Evolutionary conservation across 257 asterid species (phyloP), one percentile per base, ranked within the genome.

Genomic region (Phtheirospermum japonicum): DNA sequence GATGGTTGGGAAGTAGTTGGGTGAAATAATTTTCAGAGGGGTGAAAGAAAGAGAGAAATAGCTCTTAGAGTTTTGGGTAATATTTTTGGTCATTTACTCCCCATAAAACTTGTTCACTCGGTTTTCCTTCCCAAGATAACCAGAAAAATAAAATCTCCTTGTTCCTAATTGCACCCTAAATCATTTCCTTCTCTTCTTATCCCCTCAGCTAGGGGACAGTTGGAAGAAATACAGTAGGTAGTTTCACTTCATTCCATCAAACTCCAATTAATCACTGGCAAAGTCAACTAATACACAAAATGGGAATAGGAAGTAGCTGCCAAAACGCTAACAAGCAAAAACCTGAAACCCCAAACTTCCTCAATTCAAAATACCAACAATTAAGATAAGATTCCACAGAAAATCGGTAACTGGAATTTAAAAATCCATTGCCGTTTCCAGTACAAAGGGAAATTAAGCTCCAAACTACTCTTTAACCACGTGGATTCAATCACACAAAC

Each of bases 391-490:
- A 43, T 32, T 18, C 60, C 40, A 16, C 28, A 11, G 36, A 57
- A 40, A 40, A 17, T 5, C 36, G 26, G 18, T 30, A 31, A n/a
- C 11, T 10, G 14, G 5, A 23, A 23, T 3, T 23, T 34, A 34
- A 34, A 7, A 34, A 8, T 28, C 36, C 60, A 33, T 51, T 4
- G 45, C 31, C 43, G 57, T 33, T 28, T 23, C 49, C 42, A 36
- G 42, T 8, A 39, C 14, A 39, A 39, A 39, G 9, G 16, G 14
- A 4, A 5, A 39, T 39, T 39, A 13, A 39, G 16, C n/a, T 43
- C 42, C 18, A 58, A 48, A 12, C 43, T 48, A 69, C 66, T 40
- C 31, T 60, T 9, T 11, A 50, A 65, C 18, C 64, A 36, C 16
- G n/a, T 2, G n/a, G n/a, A n/a, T n/a, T n/a, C n/a, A 62, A 49